Percentiles rank a stretch among this genome's conserved stretches.
phyloP scores from a whole-genome alignment of 2,329 filamentous ascomycete genomes.

The Xylariaceae sp. region DNA sequence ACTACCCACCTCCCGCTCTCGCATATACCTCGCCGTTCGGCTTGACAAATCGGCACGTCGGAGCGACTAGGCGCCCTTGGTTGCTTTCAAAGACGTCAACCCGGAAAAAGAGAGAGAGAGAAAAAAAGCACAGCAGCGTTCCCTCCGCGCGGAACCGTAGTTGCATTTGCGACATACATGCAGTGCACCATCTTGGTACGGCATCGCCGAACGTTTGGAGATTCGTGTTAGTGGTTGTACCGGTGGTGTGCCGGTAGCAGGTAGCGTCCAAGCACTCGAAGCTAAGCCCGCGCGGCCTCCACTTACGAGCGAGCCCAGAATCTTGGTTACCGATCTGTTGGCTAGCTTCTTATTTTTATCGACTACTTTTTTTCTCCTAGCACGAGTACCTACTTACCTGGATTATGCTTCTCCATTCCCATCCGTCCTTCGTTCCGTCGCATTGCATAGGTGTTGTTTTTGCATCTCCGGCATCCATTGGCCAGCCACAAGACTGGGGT shows the following conservation, averaged over 20 bases:
- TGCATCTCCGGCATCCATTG: not conserved
- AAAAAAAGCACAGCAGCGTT: not conserved
- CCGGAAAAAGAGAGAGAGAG: not conserved
- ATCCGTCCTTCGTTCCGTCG: not conserved
- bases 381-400: not conserved
- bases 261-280: not conserved
- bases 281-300: slow-evolving; percentile 3
- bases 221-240: not conserved
- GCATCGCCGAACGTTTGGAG: slow-evolving; percentile 12
- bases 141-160: not conserved
- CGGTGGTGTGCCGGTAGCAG: not conserved
- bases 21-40: not conserved
- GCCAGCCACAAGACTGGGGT: slow-evolving; percentile 10
- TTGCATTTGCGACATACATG: not conserved
- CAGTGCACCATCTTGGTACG: slow-evolving; percentile 14
- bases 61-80: not conserved
- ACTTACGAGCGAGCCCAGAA: slow-evolving; percentile 7
- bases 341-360: not conserved
- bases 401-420: not conserved
- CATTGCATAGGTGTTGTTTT: not conserved
- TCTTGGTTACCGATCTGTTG: slow-evolving; percentile 6
- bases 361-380: not conserved
- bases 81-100: not conserved
- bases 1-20: not conserved
- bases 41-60: not conserved